Base-by-base conservation (phyloP, 129 eudicot genomes). In the Smallanthus sonchifolius region DNA sequence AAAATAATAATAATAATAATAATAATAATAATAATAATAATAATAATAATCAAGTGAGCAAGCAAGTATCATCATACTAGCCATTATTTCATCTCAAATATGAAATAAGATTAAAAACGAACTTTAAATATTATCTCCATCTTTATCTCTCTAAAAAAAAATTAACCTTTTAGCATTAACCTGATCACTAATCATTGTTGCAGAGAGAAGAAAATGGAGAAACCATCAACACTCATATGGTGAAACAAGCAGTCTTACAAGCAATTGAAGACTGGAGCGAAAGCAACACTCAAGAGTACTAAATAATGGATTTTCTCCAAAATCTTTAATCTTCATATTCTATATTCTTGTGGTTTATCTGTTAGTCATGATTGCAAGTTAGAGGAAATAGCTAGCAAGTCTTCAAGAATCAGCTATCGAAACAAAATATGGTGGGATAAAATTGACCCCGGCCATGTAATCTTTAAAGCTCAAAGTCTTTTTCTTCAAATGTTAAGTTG, bases 191-290 rank as follows among this genome's bases (percentile, higher is more conserved):
- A 77, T 10, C 30, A 32, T 48, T 69, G 15, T 42, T 69, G 70
- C 85, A 87, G 98, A 69, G 76, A 45, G 95, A 85, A 71, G 90
- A 89, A 51, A 77, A 75, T 32, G 89, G 81, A 60, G 92, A 87
- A 77, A 71, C 14, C 82, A 77, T 92, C 11, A 85, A 79, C 75
- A 86, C 90, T 6, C 81, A 83, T 66, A 70, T 81, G 60, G 92
- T 92, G 80, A 84, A 88, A 80, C 83, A 85, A 67, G 88, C 95
- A n/a, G 85, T 92, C 67, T 65, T 82, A 68, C 83, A 84, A 40
- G 96, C 95, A 30, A 87, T 92, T 83, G 80, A 87, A 84, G 83
- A 86, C 34, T 89, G 95, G 96, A 83, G 66, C 13, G 86, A 75
- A 72, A 80, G 65, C 73, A 75, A 82, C 15, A 83, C 82, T 30